phyloP scores from a whole-genome alignment of 1,284 basidiomycete species.

The Hymenochaete sp. region DNA sequence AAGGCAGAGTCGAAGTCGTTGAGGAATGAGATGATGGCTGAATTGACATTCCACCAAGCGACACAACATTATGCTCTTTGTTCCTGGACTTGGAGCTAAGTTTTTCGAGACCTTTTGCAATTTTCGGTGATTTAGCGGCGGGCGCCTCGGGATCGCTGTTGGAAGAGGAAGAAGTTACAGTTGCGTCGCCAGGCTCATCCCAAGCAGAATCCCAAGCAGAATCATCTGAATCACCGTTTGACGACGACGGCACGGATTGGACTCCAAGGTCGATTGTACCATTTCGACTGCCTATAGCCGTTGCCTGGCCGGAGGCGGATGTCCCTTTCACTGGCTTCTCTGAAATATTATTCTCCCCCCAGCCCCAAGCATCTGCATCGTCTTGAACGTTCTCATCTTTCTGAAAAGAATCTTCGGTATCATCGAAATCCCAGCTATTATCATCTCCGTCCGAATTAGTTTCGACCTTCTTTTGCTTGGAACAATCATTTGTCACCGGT shows the following conservation, averaged over 20 bases:
- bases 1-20: conserved; percentile 17
- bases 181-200: conserved; percentile 34
- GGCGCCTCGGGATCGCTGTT: conserved; percentile 23
- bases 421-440: conserved; percentile 33
- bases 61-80: conserved; percentile 21
- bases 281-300: conserved; percentile 19
- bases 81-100: conserved; percentile 45
- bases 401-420: conserved; percentile 17
- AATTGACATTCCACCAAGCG: no score
- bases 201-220: conserved; percentile 53
- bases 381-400: conserved; percentile 19
- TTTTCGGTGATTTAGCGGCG: conserved; percentile 33
- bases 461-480: not conserved
- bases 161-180: conserved; percentile 19
- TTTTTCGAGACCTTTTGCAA: conserved; percentile 50
- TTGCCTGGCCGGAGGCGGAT: not conserved
- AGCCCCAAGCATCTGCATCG: conserved; percentile 58
- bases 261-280: conserved; percentile 21
- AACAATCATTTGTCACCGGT: conserved; percentile 20
- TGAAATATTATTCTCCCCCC: conserved; percentile 34
- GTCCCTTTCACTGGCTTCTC: not conserved
- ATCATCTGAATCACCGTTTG: conserved; percentile 23
- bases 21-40: conserved; percentile 17
- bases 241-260: conserved; percentile 23
- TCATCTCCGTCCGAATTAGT: conserved; percentile 21